Base-by-base conservation (phyloP, 225 moss, liverwort and hornwort genomes). In the Physcomitrellopsis africana region DNA sequence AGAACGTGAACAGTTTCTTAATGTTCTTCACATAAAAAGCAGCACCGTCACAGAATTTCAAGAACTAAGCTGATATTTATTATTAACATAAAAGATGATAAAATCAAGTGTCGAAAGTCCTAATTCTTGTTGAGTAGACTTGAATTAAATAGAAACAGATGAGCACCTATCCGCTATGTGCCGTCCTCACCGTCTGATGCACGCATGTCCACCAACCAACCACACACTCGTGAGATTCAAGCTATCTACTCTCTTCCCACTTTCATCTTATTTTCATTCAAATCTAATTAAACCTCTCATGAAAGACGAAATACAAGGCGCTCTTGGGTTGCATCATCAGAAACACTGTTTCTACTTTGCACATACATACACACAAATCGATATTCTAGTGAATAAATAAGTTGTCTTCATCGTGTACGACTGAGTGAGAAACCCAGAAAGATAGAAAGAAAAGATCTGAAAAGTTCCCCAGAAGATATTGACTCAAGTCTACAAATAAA, bases 141-240 rank as follows among this genome's bases (percentile, higher is more conserved):
- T 75, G 44, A 65, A 60, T 45, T 43, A 41, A 60, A 76, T 49
- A 66, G 75, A 68, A 80, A 79, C 27, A 82, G 75, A 73, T 60
- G 77, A 68, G 76, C 81, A 81, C 86, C 78, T 77, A 85, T 81
- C 83, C 81, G 80, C 83, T 94, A 94, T 92, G 90, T 94, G 86
- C 84, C 94, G 82, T 94, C 94, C 85, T 92, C 92, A 89, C 86
- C 87, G 86, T 90, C 89, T 93, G 89, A 89, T 86, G 75, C 86
- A 76, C 74, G 78, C 86, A 90, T 69, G 45, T 72, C 79, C 85
- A 85, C 10, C 84, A 83, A 74, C 80, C 84, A 79, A 89, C 85
- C 60, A 71, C 86, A 79, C 79, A 82, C 69, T 77, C 79, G 61
- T 85, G 43, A 85, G 79, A 75, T 75, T 78, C 65, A 58, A 65